Base-by-base conservation (phyloP, 75 land plant genomes). In the Pinus tabuliformis region DNA sequence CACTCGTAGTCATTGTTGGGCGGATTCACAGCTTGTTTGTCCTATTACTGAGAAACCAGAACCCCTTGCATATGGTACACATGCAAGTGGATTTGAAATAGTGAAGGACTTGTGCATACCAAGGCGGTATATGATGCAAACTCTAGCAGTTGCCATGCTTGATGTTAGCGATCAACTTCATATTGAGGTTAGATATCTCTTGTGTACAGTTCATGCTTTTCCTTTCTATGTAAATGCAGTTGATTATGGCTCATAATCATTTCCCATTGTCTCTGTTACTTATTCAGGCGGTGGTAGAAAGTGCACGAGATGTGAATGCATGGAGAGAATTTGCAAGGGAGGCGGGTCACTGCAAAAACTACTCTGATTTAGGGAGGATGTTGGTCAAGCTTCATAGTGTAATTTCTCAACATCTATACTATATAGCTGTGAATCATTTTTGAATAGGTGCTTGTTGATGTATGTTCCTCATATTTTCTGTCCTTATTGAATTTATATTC, bases 271-370 rank as follows among this genome's bases (percentile, higher is more conserved):
- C 37, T 60, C 39, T 58, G 59, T 52, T 58, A 56, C 60, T 74
- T 72, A 18, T 57, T 26, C 80, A 97, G 99, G 99, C 88, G 72
- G 84, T 97, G 52, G 76, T 85, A 30, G 95, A 94, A 77, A 79
- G 75, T 74, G 91, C 92, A 74, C 86, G 91, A 24, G 58, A 84
- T 79, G 98, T 86, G 45, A 71, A 61, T 28, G 78, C 73, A 13
- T 97, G 93, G 99, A 92, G 92, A 81, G 92, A 86, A 58, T 97
- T 94, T 85, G 91, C 98, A 1, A 77, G 70, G 78, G 90, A 92
- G 76, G 95, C 95, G 66, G 88, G 86, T 3, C 81, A 77, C 68
- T 89, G 95, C 77, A 64, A 68, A 66, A 82, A 49, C 72, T 97
- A 94, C 77, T 73, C 86, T 52, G 91, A 94, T 81, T 83, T 94